Percentiles rank a stretch among this genome's conserved stretches.
Evolutionary conservation across 1,284 basidiomycete species (phyloP).

Genomic region (Sanghuangporus sanghuang): DNA sequence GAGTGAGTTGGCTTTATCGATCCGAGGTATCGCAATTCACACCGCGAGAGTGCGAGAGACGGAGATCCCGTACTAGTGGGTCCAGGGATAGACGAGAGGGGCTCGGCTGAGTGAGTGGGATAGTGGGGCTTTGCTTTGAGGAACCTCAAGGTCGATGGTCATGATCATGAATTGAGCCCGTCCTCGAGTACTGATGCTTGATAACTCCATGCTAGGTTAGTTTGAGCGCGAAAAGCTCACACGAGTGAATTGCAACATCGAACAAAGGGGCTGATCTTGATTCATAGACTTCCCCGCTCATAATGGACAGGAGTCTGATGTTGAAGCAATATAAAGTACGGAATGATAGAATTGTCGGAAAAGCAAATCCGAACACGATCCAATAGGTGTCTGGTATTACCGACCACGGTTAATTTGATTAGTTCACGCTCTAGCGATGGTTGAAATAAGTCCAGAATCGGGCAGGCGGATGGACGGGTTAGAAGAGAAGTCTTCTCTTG

Average conservation of each 20-base stretch:
- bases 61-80: no score
- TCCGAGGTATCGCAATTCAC: neutral
- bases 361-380: neutral
- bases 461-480: neutral
- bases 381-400: neutral
- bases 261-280: neutral
- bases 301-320: neutral
- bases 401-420: neutral
- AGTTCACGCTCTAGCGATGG: neutral
- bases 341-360: no score
- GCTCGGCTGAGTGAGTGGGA: no score
- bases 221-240: neutral
- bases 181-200: no score
- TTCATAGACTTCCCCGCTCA: neutral
- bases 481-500: conserved; percentile 13
- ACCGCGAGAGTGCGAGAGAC: no score
- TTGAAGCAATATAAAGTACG: neutral
- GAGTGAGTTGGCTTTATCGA: neutral
- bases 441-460: neutral
- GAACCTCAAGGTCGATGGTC: no score
- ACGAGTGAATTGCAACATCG: neutral
- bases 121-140: no score
- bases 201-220: no score
- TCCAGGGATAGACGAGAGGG: no score
- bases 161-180: no score